These are phyloP conservation scores for Colletotrichum liriopes DNA, from an alignment of 2,329 filamentous ascomycete species.

Conservation along the genomic window DNA sequence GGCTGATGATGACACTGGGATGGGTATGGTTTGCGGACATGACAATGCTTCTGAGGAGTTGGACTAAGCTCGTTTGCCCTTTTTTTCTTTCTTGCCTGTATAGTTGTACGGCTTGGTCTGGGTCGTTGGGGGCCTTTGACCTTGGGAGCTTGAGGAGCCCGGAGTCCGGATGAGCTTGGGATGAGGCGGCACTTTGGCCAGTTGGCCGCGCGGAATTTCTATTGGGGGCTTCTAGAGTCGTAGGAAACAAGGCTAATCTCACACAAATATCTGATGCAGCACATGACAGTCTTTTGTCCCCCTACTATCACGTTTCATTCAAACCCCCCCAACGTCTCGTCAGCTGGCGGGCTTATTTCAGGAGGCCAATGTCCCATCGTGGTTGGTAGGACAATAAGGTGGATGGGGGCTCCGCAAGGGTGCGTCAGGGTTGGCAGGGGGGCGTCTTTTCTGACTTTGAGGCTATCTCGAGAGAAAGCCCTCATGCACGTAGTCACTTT, in stretches of 20 bases:
- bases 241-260: not conserved
- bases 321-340: not conserved
- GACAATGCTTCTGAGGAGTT: conserved; percentile 7
- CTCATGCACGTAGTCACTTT: not conserved
- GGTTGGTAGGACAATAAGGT: not conserved
- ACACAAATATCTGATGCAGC: not conserved
- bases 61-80: not conserved
- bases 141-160: conserved; percentile 4
- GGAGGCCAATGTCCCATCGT: not conserved
- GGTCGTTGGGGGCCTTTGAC: not conserved
- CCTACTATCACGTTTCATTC: not conserved
- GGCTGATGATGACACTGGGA: conserved; percentile 17
- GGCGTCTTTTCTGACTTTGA: not conserved
- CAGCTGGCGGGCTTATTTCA: not conserved
- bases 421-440: not conserved
- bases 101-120: not conserved
- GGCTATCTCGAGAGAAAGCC: conserved; percentile 13
- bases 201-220: not conserved
- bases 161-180: conserved; percentile 10
- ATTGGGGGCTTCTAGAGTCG: not conserved
- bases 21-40: not conserved
- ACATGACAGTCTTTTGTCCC: not conserved
- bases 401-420: not conserved
- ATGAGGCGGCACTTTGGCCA: not conserved
- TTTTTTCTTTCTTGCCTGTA: not conserved